A percentile compares a stretch with the other conserved stretches of the same genome.
These are phyloP conservation scores for Plicaturopsis crispa DNA, from an alignment of 768 basidiomycete genomes.

Conservation along the genomic window DNA sequence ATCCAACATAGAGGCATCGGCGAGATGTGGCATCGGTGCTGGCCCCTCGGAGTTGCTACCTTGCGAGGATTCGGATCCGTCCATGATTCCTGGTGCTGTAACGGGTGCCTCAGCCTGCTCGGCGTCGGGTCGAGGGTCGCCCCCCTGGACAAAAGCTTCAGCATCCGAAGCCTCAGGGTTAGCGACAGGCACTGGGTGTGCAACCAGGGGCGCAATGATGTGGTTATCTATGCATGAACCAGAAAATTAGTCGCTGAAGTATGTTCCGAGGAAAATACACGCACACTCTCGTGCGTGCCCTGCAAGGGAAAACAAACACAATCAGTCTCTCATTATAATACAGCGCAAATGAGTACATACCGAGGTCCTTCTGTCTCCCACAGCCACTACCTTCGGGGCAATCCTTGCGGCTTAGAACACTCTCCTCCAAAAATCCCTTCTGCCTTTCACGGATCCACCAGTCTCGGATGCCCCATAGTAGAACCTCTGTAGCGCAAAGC, in stretches of 20 bases:
- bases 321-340: constrained; percentile 4
- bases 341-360: constrained; percentile 30
- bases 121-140: too few species aligned
- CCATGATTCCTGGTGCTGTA: neutral
- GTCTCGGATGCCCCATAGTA: constrained; percentile 68
- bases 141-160: too few species aligned
- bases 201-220: constrained; percentile 21
- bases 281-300: constrained; percentile 74
- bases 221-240: constrained; percentile 28
- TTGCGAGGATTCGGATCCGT: neutral
- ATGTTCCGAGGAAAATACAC: constrained; percentile 15
- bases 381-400: constrained; percentile 61
- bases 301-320: constrained; percentile 17
- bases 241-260: constrained; percentile 6
- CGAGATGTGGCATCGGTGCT: neutral
- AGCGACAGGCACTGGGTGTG: too few species aligned
- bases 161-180: too few species aligned
- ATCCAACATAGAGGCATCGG: constrained; percentile 2
- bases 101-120: too few species aligned
- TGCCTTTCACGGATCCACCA: constrained; percentile 81
- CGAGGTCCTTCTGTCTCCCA: constrained; percentile 53
- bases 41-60: neutral
- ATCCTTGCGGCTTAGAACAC: constrained; percentile 52
- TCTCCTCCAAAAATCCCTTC: constrained; percentile 55
- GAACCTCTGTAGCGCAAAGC: constrained; percentile 65